A percentile compares a stretch with the other conserved stretches of the same genome.
Conservation (phyloP, 208 protist species). For the Naegleria lovaniensis region DNA sequence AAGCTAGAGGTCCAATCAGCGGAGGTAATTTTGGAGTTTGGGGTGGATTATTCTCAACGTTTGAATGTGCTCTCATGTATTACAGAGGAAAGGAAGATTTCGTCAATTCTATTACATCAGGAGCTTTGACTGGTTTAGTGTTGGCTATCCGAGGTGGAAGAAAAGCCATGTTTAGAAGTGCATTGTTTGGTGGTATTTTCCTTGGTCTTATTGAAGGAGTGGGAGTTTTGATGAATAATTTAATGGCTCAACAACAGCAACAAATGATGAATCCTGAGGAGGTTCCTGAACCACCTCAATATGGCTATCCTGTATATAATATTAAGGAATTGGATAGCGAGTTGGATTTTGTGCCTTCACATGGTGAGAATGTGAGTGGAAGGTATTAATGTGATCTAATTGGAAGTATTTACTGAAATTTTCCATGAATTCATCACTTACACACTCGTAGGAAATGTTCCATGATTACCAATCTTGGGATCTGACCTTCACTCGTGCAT, state of each 20-base stretch:
- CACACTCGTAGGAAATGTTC: too few relatives aligned
- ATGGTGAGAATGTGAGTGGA: not conserved
- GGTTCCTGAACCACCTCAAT: not conserved
- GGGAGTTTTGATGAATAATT: not conserved
- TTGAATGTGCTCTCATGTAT: not conserved
- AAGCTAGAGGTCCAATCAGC: not conserved
- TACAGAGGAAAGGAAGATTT: not conserved
- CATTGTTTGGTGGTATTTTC: constrained; percentile 18
- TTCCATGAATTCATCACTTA: too few relatives aligned
- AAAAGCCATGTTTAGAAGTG: not conserved
- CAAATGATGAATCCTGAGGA: not conserved
- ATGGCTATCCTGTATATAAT: not conserved
- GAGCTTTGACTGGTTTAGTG: not conserved
- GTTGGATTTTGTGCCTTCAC: not conserved
- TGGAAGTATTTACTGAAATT: too few relatives aligned
- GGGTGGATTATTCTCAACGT: constrained; percentile 21
- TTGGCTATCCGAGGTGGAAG: not conserved
- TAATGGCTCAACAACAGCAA: not conserved
- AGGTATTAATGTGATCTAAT: too few relatives aligned
- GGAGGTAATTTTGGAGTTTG: constrained; percentile 19
- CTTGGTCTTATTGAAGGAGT: constrained; percentile 9
- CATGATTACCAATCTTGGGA: too few relatives aligned
- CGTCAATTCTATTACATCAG: not conserved
- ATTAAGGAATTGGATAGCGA: not conserved
- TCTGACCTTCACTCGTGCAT: too few relatives aligned